Conservation (phyloP, 306 rosid species). For the Trifolium dubium region DNA sequence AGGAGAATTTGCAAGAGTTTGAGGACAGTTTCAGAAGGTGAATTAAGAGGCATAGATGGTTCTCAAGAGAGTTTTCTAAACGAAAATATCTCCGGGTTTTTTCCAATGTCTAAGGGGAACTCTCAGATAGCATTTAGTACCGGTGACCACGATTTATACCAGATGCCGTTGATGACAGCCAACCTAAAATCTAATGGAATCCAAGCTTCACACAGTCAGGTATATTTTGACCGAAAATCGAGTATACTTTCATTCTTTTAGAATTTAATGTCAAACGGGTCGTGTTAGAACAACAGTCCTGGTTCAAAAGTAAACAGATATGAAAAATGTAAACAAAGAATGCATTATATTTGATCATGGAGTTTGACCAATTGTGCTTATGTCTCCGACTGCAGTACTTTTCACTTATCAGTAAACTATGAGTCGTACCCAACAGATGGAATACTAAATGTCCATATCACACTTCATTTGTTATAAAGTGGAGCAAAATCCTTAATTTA, state of each 20-base stretch:
- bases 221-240: slow-evolving; percentile 38
- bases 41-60: slow-evolving; percentile 52
- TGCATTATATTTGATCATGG: not conserved
- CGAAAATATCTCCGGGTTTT: slow-evolving; percentile 42
- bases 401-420: not conserved
- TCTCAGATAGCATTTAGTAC: slow-evolving; percentile 52
- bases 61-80: slow-evolving; percentile 47
- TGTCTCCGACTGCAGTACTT: not conserved
- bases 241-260: slow-evolving; percentile 3
- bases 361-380: not conserved
- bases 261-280: slow-evolving; percentile 16
- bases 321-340: not conserved
- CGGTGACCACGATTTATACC: slow-evolving; percentile 44
- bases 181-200: slow-evolving; percentile 50
- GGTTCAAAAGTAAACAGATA: not conserved
- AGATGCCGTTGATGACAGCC: slow-evolving; percentile 47
- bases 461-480: slow-evolving; percentile 19
- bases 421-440: not conserved
- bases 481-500: not conserved
- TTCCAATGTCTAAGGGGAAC: slow-evolving; percentile 46
- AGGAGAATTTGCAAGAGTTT: slow-evolving; percentile 80
- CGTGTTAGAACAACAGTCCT: not conserved
- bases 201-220: slow-evolving; percentile 57
- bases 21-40: slow-evolving; percentile 84
- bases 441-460: not conserved